Evolutionary conservation across 495 filamentous ascomycete genomes (phyloP).

Genomic region (Margaritispora aquatica): DNA sequence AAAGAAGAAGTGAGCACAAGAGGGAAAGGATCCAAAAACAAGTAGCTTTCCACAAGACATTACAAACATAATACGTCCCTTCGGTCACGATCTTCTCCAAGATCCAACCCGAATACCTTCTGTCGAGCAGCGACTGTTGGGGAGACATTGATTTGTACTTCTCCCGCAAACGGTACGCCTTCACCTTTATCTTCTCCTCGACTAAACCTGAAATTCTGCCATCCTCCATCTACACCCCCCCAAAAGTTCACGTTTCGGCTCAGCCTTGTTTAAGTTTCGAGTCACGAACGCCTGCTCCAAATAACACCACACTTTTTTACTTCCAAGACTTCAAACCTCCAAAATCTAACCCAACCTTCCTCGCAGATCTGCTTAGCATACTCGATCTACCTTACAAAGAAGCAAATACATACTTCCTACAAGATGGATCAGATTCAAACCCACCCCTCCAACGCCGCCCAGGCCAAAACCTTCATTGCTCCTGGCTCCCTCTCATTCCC

Average conservation of each 20-base stretch:
- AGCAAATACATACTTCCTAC: conserved; percentile 4
- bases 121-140: conserved; percentile 48
- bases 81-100: conserved; percentile 10
- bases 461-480: conserved; percentile 88
- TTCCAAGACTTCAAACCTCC: too few relatives aligned
- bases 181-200: conserved; percentile 22
- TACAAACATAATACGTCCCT: conserved; percentile 7
- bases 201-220: too few relatives aligned
- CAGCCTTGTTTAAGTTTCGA: conserved; percentile 16
- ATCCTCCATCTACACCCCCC: conserved; percentile 4
- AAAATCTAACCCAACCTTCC: conserved; percentile 17
- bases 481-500: conserved; percentile 88
- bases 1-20: background rate
- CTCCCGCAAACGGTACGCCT: conserved; percentile 76
- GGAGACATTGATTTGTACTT: conserved; percentile 99
- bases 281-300: conserved; percentile 21
- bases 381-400: conserved; percentile 11
- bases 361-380: conserved; percentile 18
- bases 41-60: conserved; percentile 1
- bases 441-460: conserved; percentile 78
- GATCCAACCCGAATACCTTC: conserved; percentile 3
- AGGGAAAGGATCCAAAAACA: background rate
- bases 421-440: conserved; percentile 84
- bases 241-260: conserved; percentile 7
- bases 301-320: background rate